Conservation (phyloP, 2,329 filamentous ascomycete species). For the Curvularia lunata region DNA sequence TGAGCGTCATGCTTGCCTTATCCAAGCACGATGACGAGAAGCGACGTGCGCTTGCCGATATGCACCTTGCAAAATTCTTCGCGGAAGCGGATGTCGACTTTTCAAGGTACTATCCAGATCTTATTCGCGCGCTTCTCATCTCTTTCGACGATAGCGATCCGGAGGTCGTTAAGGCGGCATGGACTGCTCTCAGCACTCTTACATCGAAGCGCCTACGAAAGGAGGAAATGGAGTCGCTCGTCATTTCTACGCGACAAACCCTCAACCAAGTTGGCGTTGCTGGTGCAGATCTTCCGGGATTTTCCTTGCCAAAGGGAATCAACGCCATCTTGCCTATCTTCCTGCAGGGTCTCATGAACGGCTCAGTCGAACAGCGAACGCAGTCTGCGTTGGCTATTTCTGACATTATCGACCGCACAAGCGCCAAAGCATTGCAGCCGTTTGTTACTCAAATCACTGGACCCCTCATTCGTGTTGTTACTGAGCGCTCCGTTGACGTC, state of each 20-base stretch:
- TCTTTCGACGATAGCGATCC: slow-evolving; percentile 88
- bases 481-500: slow-evolving; percentile 93
- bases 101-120: slow-evolving; percentile 93
- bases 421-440: slow-evolving; percentile 83
- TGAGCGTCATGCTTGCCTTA: slow-evolving; percentile 88
- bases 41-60: slow-evolving; percentile 77
- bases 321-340: slow-evolving; percentile 96
- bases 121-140: slow-evolving; percentile 87
- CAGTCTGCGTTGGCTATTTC: slow-evolving; percentile 92
- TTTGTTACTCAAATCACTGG: slow-evolving; percentile 98
- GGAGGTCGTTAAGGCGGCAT: slow-evolving; percentile 86
- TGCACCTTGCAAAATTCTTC: slow-evolving; percentile 88
- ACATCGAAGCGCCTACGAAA: slow-evolving; percentile 84
- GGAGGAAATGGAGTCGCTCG: slow-evolving; percentile 96
- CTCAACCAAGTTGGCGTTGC: slow-evolving; percentile 87
- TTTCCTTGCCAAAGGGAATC: slow-evolving; percentile 92
- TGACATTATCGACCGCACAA: slow-evolving; percentile 93
- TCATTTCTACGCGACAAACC: slow-evolving; percentile 82
- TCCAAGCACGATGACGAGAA: slow-evolving; percentile 93
- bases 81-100: slow-evolving; percentile 81
- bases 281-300: slow-evolving; percentile 84
- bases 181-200: slow-evolving; percentile 84
- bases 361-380: slow-evolving; percentile 87
- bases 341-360: slow-evolving; percentile 97
- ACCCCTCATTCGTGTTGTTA: slow-evolving; percentile 95